Conservation (phyloP, 1,139 yeast genomes). For the Sugiyamaella xylanicola region DNA sequence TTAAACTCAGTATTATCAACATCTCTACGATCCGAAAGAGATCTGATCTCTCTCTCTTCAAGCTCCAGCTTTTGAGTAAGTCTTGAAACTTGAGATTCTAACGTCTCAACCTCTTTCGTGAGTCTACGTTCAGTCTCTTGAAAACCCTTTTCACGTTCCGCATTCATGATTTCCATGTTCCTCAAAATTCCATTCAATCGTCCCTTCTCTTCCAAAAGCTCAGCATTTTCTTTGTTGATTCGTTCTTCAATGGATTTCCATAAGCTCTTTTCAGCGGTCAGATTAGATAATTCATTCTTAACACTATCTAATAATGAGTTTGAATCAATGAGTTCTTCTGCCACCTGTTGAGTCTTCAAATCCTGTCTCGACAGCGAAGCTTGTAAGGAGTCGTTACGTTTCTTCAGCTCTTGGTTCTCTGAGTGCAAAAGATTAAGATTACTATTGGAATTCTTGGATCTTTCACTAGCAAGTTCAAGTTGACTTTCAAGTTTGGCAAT, state of each 20-base stretch:
- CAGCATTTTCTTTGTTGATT: slow-evolving; percentile 57
- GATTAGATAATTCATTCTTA: slow-evolving; percentile 51
- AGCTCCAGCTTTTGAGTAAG: slow-evolving; percentile 55
- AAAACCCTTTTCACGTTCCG: slow-evolving; percentile 61
- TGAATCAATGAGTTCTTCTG: slow-evolving; percentile 55
- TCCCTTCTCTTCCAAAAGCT: slow-evolving; percentile 59
- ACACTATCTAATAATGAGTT: slow-evolving; percentile 46
- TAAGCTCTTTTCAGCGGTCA: slow-evolving; percentile 58
- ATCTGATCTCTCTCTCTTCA: slow-evolving; percentile 45
- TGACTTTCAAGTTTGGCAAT: slow-evolving; percentile 53
- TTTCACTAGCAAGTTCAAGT: slow-evolving; percentile 50
- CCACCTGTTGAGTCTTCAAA: slow-evolving; percentile 55
- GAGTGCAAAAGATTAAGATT: slow-evolving; percentile 45
- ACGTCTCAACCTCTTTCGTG: slow-evolving; percentile 52
- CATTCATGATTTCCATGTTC: slow-evolving; percentile 61
- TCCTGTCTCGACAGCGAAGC: slow-evolving; percentile 58
- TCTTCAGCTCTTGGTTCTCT: slow-evolving; percentile 52
- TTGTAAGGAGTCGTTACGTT: slow-evolving; percentile 54
- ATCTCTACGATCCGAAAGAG: slow-evolving; percentile 33
- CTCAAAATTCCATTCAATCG: slow-evolving; percentile 62
- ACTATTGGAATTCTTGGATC: slow-evolving; percentile 42
- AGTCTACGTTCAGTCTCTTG: slow-evolving; percentile 56
- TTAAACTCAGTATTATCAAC: slow-evolving; percentile 32
- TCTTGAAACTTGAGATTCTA: slow-evolving; percentile 51
- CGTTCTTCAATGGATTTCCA: slow-evolving; percentile 55